phyloP scores from a whole-genome alignment of 116 monocot species.

The Cymodocea nodosa region DNA sequence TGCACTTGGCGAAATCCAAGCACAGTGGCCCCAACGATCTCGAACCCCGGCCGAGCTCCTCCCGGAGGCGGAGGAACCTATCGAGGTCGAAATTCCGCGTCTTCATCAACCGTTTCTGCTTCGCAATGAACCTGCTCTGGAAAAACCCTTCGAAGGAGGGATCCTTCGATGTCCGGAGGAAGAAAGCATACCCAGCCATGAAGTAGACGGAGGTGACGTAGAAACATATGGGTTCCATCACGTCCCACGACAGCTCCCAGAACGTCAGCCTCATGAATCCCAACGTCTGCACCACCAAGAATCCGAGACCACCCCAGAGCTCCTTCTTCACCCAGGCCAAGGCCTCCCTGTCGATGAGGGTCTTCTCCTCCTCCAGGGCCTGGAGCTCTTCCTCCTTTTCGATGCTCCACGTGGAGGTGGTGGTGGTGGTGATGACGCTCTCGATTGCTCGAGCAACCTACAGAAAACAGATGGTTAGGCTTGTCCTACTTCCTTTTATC shows the following conservation, averaged over 20 bases:
- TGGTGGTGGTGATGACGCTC: conserved; percentile 16
- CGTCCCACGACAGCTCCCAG: conserved; percentile 76
- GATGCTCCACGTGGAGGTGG: background rate
- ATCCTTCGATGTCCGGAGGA: conserved; percentile 38
- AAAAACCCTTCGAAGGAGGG: conserved; percentile 58
- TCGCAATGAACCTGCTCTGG: conserved; percentile 25
- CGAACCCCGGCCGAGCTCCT: background rate
- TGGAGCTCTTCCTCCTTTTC: conserved; percentile 14
- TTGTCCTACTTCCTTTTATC: too few species aligned
- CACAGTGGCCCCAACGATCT: too few species aligned
- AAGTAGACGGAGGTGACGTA: conserved; percentile 55
- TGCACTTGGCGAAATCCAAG: too few species aligned
- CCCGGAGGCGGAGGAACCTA: conserved; percentile 17
- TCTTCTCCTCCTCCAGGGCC: conserved; percentile 30
- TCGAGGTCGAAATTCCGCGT: conserved; percentile 20
- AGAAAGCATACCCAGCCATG: conserved; percentile 58
- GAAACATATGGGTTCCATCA: conserved; percentile 78
- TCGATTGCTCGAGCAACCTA: conserved; percentile 36
- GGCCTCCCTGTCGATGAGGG: conserved; percentile 34
- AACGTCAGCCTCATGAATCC: conserved; percentile 66
- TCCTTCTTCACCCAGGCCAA: conserved; percentile 23
- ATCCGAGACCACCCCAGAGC: conserved; percentile 38
- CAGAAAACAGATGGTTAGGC: too few species aligned
- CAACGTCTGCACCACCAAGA: conserved; percentile 29
- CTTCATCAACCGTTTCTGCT: conserved; percentile 31